Evolutionary conservation across 192 early-diverging fungal genomes (phyloP), one percentile per base, ranked within the genome.

Genomic region (Backusella liffmaniae): DNA sequence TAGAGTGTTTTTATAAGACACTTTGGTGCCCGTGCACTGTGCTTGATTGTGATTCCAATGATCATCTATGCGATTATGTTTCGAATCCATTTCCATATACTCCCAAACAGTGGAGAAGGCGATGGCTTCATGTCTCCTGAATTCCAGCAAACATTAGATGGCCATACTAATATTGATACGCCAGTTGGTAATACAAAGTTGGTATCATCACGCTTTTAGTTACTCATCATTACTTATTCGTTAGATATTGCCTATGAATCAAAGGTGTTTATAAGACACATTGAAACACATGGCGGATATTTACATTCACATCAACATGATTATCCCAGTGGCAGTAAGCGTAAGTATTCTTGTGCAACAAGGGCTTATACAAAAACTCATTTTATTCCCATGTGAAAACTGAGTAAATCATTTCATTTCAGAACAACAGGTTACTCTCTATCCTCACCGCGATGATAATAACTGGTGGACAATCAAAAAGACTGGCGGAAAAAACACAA

Each of bases 61-160:
- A 41, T 80, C 4, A 81, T 96, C 3, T 99, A 99, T 77, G 83
- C 96, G 78, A 79, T 93, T 5, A 92, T 93, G 85, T 99, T 98
- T 82, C 88, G 90, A 76, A 89, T 99, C 69, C 97, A 99, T 83
- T 99, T 99, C 83, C 80, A 85, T 41, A 84, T 94, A 6, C 86
- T 99, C 66, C 84, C 83, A 65, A 90, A 91, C 73, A 88, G 85
- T 56, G 97, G 97, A 23, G 92, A 94, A 32, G 97, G 97, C 16
- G 94, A 97, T 85, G 94, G 92, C 1, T 98, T 98, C 78, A 96
- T 98, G 95, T 94, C 92, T 75, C 90, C 95, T 51, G 90, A 90
- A 75, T 98, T 99, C 86, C 95, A 97, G 77, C 90, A 90, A 74
- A 90, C 92, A 21, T 85, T 99, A 1, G 79, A 80, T 1, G 97